Evolutionary conservation across 192 early-diverging fungal genomes (phyloP).

Genomic region (Chytriomyces confervae): DNA sequence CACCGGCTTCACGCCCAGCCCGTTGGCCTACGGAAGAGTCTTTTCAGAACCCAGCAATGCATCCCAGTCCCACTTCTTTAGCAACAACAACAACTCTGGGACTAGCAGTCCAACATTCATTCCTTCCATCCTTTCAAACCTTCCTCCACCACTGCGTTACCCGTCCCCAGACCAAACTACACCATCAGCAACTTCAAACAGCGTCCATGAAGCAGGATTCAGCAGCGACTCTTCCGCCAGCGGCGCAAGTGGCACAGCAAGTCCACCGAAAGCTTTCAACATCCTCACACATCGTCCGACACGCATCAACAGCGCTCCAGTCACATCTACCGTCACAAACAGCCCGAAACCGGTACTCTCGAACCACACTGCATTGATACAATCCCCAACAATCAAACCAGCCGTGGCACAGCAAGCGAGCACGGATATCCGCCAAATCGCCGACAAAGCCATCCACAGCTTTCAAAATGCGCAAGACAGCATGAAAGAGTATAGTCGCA

Average conservation of each 20-base stretch:
- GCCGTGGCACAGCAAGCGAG: background rate
- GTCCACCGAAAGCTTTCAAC: background rate
- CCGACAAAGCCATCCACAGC: background rate
- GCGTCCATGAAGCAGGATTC: background rate
- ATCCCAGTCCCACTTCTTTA: background rate
- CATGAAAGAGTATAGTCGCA: background rate
- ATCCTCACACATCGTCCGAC: too few species aligned
- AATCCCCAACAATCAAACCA: background rate
- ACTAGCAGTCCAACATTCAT: too few species aligned
- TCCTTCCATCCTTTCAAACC: background rate
- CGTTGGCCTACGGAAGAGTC: too few species aligned
- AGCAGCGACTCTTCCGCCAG: slow-evolving; percentile 3
- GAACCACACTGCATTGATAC: background rate
- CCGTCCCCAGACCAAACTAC: background rate
- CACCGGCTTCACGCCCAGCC: too few species aligned
- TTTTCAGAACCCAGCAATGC: background rate
- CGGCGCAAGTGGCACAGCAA: background rate
- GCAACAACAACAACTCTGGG: background rate
- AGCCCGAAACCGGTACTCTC: too few species aligned
- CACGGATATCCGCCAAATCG: background rate
- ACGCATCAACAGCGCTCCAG: too few species aligned
- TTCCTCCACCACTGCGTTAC: background rate
- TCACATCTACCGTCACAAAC: too few species aligned
- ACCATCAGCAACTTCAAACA: background rate
- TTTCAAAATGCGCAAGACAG: background rate